Conservation (phyloP, 2,329 filamentous ascomycete species). For the Bipolaris gigantea region DNA sequence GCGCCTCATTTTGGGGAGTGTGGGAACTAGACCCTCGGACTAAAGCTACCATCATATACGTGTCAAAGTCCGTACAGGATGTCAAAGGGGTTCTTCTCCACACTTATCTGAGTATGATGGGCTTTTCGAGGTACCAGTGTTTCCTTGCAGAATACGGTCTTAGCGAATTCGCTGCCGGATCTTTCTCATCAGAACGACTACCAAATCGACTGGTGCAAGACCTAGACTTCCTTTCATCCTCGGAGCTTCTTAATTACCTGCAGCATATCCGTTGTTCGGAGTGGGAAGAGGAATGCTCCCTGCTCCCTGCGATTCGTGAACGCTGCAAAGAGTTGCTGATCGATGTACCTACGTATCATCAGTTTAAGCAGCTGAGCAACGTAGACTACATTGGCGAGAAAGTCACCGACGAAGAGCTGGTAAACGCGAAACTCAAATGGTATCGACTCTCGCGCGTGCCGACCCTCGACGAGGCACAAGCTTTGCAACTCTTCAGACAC, state of each 20-base stretch:
- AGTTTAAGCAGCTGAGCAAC: constrained; percentile 42
- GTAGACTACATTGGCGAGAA: constrained; percentile 39
- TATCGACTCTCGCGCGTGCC: constrained; percentile 37
- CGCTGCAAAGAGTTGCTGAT: constrained; percentile 40
- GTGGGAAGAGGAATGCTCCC: constrained; percentile 36
- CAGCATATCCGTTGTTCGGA: constrained; percentile 40
- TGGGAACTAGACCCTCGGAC: constrained; percentile 39
- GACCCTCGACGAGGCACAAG: constrained; percentile 26
- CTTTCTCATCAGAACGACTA: constrained; percentile 16
- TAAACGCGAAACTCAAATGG: constrained; percentile 40
- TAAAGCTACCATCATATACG: constrained; percentile 35
- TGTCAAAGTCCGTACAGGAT: constrained; percentile 42
- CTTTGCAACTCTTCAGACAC: constrained; percentile 39
- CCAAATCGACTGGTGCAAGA: constrained; percentile 38
- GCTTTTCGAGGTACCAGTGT: constrained; percentile 42
- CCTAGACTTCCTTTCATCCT: constrained; percentile 37
- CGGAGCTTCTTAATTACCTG: constrained; percentile 39
- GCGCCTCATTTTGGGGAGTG: constrained; percentile 42
- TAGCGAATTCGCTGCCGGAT: constrained; percentile 15
- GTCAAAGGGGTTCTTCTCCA: constrained; percentile 35
- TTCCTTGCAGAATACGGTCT: constrained; percentile 38
- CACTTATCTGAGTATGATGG: constrained; percentile 40
- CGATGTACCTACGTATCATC: constrained; percentile 42
- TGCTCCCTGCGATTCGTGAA: constrained; percentile 32
- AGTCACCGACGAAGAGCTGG: constrained; percentile 35